Conservation (phyloP, 768 basidiomycete species). For the Coprinellus aureogranulatus region DNA sequence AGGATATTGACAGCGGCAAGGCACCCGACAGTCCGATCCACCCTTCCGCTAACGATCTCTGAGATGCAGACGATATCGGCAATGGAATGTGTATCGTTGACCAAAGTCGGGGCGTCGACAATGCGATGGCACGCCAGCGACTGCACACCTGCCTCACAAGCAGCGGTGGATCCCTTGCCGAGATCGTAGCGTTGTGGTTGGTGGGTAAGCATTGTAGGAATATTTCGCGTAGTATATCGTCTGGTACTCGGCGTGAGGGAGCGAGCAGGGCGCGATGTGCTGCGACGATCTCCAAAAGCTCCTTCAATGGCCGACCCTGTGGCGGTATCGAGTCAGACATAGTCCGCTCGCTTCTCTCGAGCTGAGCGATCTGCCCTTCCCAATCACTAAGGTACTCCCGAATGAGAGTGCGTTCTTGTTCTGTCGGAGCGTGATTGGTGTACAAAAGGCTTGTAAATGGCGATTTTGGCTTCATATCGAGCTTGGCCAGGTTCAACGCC, state of each 20-base stretch:
- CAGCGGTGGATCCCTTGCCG: slow-evolving; percentile 4
- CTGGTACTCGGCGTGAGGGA: slow-evolving; percentile 1
- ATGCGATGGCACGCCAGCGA: slow-evolving; percentile 6
- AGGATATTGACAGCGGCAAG: background rate
- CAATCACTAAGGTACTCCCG: too few species aligned
- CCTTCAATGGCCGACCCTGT: background rate
- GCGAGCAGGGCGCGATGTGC: background rate
- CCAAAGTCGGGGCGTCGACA: slow-evolving; percentile 9
- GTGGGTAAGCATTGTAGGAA: slow-evolving; percentile 11
- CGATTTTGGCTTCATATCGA: too few species aligned
- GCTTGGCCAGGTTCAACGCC: too few species aligned
- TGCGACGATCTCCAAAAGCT: background rate
- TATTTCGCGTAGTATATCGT: slow-evolving; percentile 8
- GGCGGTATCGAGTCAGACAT: too few species aligned
- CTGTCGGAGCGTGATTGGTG: too few species aligned
- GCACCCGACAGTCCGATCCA: background rate
- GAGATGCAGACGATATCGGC: background rate
- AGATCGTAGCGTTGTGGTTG: slow-evolving; percentile 3
- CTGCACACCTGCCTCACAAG: slow-evolving; percentile 8
- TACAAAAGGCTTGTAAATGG: too few species aligned
- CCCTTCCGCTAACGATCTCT: background rate
- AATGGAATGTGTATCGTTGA: slow-evolving; percentile 7
- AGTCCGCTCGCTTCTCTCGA: too few species aligned
- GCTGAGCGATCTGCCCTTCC: too few species aligned
- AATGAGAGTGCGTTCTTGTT: too few species aligned